Base-by-base conservation (phyloP, 2,329 filamentous ascomycete species). In the Penicillium sp. region DNA sequence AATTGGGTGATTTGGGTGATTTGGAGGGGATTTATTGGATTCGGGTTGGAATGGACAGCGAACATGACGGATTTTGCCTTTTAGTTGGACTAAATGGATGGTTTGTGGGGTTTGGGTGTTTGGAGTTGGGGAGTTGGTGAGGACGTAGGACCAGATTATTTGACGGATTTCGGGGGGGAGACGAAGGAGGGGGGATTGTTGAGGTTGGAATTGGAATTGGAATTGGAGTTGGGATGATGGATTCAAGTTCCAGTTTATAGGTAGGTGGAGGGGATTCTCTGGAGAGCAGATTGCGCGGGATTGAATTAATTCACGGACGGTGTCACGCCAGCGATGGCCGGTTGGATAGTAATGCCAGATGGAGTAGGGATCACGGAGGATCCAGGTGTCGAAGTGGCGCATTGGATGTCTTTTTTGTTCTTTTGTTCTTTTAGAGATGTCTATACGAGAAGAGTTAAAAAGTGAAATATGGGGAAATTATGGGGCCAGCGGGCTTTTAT, bases 351-450 rank as follows among this genome's bases (percentile, higher is more conserved):
- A 75, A 53, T 75, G 73, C 60, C 69, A 74, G 61, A 75, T 74
- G 19, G 71, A 74, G 57, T 75, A 75, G 42, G 73, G 73, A 53
- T 75, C 73, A 23, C 73, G 71, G 21, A 75, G 62, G 59, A 75
- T 56, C 73, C 73, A 75, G 54, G 73, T 63, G 52, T 75, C 73
- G 61, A 75, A 75, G 58, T 75, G 73, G 47, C 73, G 71, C 73
- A 33, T 33, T 27, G 27, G 25, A 8, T 27, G 6, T 27, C 25
- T 29, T 31, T 9, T 31, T 31, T 31, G 10, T 8, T 29, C 17
- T 31, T 27, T n/a, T 46, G 10, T 15, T 41, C 33, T 37, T 17
- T 37, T 37, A 15, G 31, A 35, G 1, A 17, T 17, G 23, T 41
- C 13, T 25, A 49, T 41, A 33, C 31, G 5, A 35, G 19, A 9